phyloP scores from a whole-genome alignment of 352 stramenopile genomes.

The Achlya hypogyna region DNA sequence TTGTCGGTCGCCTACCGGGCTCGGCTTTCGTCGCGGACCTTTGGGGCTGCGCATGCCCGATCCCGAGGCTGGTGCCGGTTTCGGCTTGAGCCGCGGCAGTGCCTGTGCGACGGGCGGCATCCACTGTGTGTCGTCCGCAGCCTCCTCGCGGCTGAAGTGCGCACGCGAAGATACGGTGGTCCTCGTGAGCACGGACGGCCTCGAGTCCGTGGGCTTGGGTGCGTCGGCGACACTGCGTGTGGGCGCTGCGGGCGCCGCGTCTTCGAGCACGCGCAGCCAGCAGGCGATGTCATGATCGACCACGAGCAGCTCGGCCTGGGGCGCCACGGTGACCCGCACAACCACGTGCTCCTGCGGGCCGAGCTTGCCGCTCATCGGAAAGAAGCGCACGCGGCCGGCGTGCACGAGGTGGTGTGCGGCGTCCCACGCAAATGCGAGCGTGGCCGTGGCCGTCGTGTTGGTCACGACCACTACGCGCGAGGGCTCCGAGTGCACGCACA shows the following conservation, averaged over 20 bases:
- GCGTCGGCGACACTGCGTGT: not conserved
- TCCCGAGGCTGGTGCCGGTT: not conserved
- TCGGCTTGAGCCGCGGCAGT: not conserved
- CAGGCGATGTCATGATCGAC: slow-evolving; percentile 64
- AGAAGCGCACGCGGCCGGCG: slow-evolving; percentile 39
- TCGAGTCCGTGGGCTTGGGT: slow-evolving; percentile 11
- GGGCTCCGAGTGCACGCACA: slow-evolving; percentile 39
- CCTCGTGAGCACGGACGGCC: slow-evolving; percentile 10
- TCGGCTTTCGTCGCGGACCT: not conserved
- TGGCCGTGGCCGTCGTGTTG: slow-evolving; percentile 26
- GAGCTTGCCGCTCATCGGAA: slow-evolving; percentile 40
- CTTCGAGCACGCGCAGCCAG: slow-evolving; percentile 28
- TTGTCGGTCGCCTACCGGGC: not conserved
- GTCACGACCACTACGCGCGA: slow-evolving; percentile 43
- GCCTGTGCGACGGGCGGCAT: not conserved
- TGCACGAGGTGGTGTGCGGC: slow-evolving; percentile 38
- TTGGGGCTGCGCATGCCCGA: not conserved
- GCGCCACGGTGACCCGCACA: slow-evolving; percentile 41
- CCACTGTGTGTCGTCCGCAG: not conserved
- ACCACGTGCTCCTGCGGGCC: slow-evolving; percentile 36
- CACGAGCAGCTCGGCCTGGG: slow-evolving; percentile 35
- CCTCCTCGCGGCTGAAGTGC: not conserved
- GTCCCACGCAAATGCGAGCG: slow-evolving; percentile 49
- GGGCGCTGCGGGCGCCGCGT: not conserved
- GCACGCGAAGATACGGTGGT: slow-evolving; percentile 9